phyloP scores from a whole-genome alignment of 1,139 yeast genomes.

The Blastobotrys indianensis region DNA sequence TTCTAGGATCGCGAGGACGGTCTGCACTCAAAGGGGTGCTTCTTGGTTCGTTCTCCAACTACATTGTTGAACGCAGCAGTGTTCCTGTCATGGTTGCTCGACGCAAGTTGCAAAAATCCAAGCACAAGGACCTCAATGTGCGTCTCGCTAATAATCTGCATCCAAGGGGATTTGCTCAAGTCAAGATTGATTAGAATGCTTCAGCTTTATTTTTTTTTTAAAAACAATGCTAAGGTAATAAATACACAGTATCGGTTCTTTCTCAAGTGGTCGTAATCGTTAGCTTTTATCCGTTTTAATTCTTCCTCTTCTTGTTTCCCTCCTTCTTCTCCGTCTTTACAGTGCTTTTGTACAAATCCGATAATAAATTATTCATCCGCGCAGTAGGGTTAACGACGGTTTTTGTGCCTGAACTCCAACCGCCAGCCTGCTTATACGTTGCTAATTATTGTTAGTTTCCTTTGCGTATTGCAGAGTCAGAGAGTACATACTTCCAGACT shows the following conservation, averaged over 20 bases:
- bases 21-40: constrained; percentile 71
- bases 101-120: constrained; percentile 69
- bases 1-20: constrained; percentile 77
- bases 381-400: constrained; percentile 9
- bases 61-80: constrained; percentile 66
- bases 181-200: constrained; percentile 24
- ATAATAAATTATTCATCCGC: constrained; percentile 18
- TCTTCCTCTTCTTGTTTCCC: neutral
- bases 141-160: constrained; percentile 39
- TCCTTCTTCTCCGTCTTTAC: constrained; percentile 1
- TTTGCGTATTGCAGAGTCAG: neutral
- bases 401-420: constrained; percentile 21
- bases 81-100: constrained; percentile 92
- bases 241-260: too few species aligned
- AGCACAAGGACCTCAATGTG: constrained; percentile 44
- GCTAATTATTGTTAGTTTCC: neutral
- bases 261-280: too few species aligned
- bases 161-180: constrained; percentile 17
- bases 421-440: constrained; percentile 9
- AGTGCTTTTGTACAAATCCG: constrained; percentile 17
- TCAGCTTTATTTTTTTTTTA: neutral
- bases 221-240: neutral
- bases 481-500: constrained; percentile 14
- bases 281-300: neutral
- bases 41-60: constrained; percentile 69